Base-by-base conservation (phyloP, 1,139 yeast genomes). In the Blastobotrys ciferrii region DNA sequence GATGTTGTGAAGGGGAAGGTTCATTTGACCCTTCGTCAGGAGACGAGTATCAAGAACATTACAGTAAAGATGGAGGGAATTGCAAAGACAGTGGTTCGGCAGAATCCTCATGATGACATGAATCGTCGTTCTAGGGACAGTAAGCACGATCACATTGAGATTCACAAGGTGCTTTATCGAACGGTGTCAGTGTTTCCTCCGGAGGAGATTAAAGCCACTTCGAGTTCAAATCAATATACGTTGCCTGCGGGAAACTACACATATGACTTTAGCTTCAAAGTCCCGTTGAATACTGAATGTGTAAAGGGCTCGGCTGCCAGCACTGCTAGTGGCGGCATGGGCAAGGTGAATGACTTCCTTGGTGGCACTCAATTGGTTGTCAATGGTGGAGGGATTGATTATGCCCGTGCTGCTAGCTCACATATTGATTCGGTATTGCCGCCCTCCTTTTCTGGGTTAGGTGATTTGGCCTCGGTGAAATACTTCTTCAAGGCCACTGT, bases 131-230 rank as follows among this genome's bases (percentile, higher is more conserved):
- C 50, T 44, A 37, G 49, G 33, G 44, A 51, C 38, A 19, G 47
- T 53, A 43, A 57, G 50, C 42, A 56, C 47, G 53, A 57, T 32
- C 57, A 62, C 2, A 56, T 55, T 33, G 87, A 81, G 59, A 65
- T 67, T 13, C 87, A 82, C 63, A 75, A 76, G 55, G 71, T 82
- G 13, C 67, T 82, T 38, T 81, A 81, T 56, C 78, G 78, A 49
- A 74, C 82, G 0, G 54, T 63, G 41, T 73, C 80, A 1, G 82
- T 82, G 20, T 82, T 82, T 56, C 87, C 88, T 0, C 84, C 87
- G 0, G 70, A 67, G 25, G 78, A 80, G 46, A 71, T 81, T 23
- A 66, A 79, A 11, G 61, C 70, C 38, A 78, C 75, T 1, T 71
- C 80, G 17, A 67, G 67, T 43, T 71, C 78, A 3, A 73, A 74